These are phyloP conservation scores for Lactarius akahatsu DNA, from an alignment of 768 basidiomycete genomes.

Conservation along the genomic window DNA sequence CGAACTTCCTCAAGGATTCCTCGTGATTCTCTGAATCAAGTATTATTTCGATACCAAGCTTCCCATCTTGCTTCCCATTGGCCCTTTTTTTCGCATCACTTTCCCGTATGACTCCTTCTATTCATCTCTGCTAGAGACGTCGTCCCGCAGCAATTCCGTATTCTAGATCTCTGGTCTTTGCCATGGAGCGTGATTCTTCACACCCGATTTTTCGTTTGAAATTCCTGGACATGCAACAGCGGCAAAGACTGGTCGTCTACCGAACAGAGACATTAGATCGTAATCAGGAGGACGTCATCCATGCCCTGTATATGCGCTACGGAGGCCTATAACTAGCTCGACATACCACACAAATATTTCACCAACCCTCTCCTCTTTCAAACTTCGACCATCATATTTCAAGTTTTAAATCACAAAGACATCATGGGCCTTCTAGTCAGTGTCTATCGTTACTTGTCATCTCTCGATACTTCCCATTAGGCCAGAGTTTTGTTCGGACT, in stretches of 20 bases:
- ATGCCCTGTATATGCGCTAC: not conserved
- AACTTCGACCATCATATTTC: not conserved
- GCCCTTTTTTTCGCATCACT: not conserved
- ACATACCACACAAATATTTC: not conserved
- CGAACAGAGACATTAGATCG: not conserved
- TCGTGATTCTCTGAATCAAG: not conserved
- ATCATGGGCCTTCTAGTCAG: constrained; percentile 13
- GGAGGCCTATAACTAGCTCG: constrained; percentile 10
- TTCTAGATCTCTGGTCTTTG: not conserved
- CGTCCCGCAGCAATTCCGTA: not conserved
- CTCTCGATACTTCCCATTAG: not conserved
- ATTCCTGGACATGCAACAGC: not conserved
- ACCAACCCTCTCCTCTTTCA: not conserved
- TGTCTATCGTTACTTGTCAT: not conserved
- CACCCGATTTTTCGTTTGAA: not conserved
- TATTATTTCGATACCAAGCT: not conserved
- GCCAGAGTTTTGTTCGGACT: not conserved
- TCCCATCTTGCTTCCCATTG: not conserved
- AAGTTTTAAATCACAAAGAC: not conserved
- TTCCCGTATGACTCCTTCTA: not conserved
- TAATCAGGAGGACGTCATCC: not conserved
- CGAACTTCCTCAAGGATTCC: not conserved
- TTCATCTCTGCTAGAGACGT: not conserved
- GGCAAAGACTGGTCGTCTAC: not conserved
- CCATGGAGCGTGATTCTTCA: not conserved